Evolutionary conservation across 179 eudicot species (phyloP).

Genomic region (Nepenthes alata): DNA sequence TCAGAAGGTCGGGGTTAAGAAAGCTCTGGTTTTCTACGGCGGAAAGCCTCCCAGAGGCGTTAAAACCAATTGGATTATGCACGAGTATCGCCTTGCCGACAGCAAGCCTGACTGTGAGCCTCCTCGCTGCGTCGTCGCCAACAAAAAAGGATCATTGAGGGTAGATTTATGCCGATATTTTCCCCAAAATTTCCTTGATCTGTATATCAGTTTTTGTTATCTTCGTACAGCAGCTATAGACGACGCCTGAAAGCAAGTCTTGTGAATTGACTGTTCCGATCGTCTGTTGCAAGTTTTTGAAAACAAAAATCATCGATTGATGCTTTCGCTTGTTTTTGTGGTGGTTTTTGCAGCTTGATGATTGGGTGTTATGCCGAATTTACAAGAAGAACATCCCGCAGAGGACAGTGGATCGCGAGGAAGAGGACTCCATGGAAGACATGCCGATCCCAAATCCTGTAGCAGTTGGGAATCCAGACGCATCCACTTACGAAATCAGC

Average conservation of each 20-base stretch:
- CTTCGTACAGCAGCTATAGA: too few species aligned
- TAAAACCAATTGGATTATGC: slow-evolving; percentile 84
- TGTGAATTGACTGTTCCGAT: too few species aligned
- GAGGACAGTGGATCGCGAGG: slow-evolving; percentile 36
- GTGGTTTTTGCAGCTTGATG: slow-evolving; percentile 27
- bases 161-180: slow-evolving; percentile 11
- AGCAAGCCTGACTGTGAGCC: slow-evolving; percentile 10
- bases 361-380: slow-evolving; percentile 52
- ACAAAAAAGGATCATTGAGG: slow-evolving; percentile 35
- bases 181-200: too few species aligned
- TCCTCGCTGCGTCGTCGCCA: slow-evolving; percentile 16
- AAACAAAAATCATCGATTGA: too few species aligned
- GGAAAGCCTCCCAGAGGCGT: slow-evolving; percentile 77
- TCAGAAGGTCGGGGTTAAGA: slow-evolving; percentile 56
- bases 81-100: slow-evolving; percentile 55
- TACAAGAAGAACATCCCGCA: slow-evolving; percentile 41
- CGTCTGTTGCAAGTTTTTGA: too few species aligned
- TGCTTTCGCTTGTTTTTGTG: too few species aligned
- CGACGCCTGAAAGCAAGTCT: too few species aligned
- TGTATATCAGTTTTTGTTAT: too few species aligned
- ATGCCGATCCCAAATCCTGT: neutral
- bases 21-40: slow-evolving; percentile 58
- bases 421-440: slow-evolving; percentile 27
- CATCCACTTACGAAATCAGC: slow-evolving; percentile 3
- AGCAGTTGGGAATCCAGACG: neutral